These are phyloP conservation scores for Sclerotinia glacialis DNA, from an alignment of 2,329 filamentous ascomycete species.

Conservation along the genomic window DNA sequence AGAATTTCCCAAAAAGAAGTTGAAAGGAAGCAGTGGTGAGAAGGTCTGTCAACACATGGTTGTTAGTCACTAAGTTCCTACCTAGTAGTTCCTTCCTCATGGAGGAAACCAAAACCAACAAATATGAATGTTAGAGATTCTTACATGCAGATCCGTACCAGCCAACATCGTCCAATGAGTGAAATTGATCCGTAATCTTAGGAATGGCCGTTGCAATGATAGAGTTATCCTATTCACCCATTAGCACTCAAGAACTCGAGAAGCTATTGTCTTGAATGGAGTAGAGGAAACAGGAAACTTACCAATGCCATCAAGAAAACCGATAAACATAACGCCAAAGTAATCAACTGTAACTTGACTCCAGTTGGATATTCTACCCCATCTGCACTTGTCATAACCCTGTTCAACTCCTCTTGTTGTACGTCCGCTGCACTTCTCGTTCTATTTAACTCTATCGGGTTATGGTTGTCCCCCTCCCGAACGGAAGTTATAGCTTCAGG, in stretches of 20 bases:
- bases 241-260: not conserved
- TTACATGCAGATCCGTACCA: slow-evolving; percentile 61
- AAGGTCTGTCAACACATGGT: not conserved
- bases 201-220: slow-evolving; percentile 51
- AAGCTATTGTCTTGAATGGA: too few species aligned
- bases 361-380: slow-evolving; percentile 37
- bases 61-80: not conserved
- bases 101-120: not conserved
- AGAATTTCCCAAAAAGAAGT: slow-evolving; percentile 39
- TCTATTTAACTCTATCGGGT: slow-evolving; percentile 10
- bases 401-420: slow-evolving; percentile 28
- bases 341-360: slow-evolving; percentile 34
- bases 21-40: slow-evolving; percentile 26
- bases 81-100: not conserved
- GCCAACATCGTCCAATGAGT: slow-evolving; percentile 48
- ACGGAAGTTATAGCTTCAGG: not conserved
- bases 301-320: slow-evolving; percentile 37
- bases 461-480: not conserved
- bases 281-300: not conserved
- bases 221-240: slow-evolving; percentile 9
- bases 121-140: slow-evolving; percentile 32
- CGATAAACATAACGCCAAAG: slow-evolving; percentile 35
- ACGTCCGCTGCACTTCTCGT: slow-evolving; percentile 24
- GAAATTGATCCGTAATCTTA: slow-evolving; percentile 52
- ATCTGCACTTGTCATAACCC: slow-evolving; percentile 36